Evolutionary conservation across 306 rosid genomes (phyloP), one percentile per base, ranked within the genome.

Genomic region (Fagus sylvatica): DNA sequence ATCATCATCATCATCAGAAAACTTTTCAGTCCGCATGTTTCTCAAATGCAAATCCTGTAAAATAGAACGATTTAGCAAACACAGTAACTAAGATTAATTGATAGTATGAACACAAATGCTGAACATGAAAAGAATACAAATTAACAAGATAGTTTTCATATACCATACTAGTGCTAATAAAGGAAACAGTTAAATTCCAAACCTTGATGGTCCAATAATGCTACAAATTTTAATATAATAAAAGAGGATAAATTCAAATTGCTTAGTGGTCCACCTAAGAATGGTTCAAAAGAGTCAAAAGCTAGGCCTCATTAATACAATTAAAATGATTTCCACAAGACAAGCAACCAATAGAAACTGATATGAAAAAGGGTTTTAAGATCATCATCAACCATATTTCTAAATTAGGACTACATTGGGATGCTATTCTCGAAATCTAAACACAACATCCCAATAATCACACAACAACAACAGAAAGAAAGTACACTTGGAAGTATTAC

Each of bases 1-100:
- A 33, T 87, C 90, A 2, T 87, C 93, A 5, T 90, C 97, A 15
- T 91, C 96, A 53, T 93, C 97, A 12, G 91, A 84, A 55, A 90
- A 76, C 77, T 83, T 87, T 72, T 81, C 90, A 67, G 74, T 79
- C 87, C 83, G 85, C 32, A 19, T 39, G 76, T 81, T 84, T 73
- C 74, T 77, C 54, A 74, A 70, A 81, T 62, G 80, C 41, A 83
- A 78, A 77, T 79, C 87, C 87, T 80, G 87, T 77, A 77, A 76
- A 54, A 65, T 78, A 66, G 74, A 36, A 59, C 57, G 66, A 81
- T 49, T 77, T 73, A 79, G 73, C 71, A 59, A 71, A 33, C 40
- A 59, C 42, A 74, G 71, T 53, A 70, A 55, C 17, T 74, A 42
- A 53, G 56, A 28, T 60, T 71, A 53, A 19, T 54, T 39, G 32